Evolutionary conservation across 2,329 filamentous ascomycete species (phyloP), one percentile per base, ranked within the genome.

Genomic region (Trichoderma gracile): DNA sequence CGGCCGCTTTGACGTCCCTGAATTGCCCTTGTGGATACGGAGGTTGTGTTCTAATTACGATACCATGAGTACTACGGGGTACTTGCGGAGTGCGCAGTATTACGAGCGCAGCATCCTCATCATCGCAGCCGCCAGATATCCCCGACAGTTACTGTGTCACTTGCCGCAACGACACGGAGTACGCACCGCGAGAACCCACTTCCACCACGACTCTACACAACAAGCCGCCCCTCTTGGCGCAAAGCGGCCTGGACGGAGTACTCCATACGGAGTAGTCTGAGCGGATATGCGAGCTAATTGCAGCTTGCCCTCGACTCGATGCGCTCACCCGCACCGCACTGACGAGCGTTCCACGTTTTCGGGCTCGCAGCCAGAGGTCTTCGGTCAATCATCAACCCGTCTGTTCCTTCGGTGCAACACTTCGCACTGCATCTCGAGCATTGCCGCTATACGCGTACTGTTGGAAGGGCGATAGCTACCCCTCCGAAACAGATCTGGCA

Each of bases 341-440:
- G 33, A 38, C 12, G 58, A 62, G 58, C 58, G 49, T 46, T 54
- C 59, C 59, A 54, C 53, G 49, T 25, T 62, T 54, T 45, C 40
- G 59, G 59, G 40, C 49, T 62, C 47, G 14, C 25, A 54, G 47
- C 19, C 23, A 58, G 3, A 33, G 54, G 27, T 12, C 19, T n/a
- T 54, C 59, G 59, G 59, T 25, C 49, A 54, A 62, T 62, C 59
- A 62, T 62, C 59, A 62, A 38, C 59, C 59, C 59, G 59, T 21
- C 17, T 21, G 38, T 2, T 42, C 19, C 53, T 46, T 38, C n/a
- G 30, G 17, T 12, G 38, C 23, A 27, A 38, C 46, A 38, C 47
- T 46, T 43, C 25, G n/a, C 40, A 43, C 19, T 30, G 2, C 5
- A 47, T 15, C 40, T 38, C 25, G 19, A 30, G 49, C 47, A 25